Conservation (phyloP, 306 rosid genomes). For the Inga oerstediana region DNA sequence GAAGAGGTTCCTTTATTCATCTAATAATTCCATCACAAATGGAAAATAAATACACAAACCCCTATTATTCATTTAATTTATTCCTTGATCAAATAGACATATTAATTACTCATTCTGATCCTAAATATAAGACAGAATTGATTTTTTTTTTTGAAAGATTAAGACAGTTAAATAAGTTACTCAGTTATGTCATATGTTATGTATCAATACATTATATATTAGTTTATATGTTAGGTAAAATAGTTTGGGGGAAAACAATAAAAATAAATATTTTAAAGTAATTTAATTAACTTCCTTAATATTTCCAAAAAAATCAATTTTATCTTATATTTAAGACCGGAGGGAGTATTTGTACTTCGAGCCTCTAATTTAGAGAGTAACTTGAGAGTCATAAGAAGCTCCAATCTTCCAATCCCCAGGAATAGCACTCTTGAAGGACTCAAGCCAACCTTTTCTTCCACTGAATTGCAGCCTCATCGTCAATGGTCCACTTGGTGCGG, state of each 20-base stretch:
- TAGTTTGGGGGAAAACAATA: no score
- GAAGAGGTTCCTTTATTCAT: background rate
- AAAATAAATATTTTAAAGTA: no score
- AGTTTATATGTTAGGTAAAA: no score
- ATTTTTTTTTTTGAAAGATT: no score
- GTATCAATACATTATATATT: no score
- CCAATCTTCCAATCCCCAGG: background rate
- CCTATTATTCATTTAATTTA: background rate
- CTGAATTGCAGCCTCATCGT: background rate
- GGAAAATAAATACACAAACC: background rate
- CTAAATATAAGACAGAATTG: no score
- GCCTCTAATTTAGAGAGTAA: background rate
- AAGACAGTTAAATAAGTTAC: no score
- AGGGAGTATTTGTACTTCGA: background rate
- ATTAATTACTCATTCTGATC: no score
- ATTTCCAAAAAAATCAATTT: no score
- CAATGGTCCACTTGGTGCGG: background rate
- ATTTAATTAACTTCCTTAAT: no score
- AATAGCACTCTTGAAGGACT: background rate
- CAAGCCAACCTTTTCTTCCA: background rate
- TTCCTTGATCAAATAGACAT: background rate
- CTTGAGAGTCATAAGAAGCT: background rate
- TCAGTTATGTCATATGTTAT: no score
- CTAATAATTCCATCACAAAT: background rate
- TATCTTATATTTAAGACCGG: no score